Base-by-base conservation (phyloP, 495 filamentous ascomycete genomes). In the Aspergillus biplanus region DNA sequence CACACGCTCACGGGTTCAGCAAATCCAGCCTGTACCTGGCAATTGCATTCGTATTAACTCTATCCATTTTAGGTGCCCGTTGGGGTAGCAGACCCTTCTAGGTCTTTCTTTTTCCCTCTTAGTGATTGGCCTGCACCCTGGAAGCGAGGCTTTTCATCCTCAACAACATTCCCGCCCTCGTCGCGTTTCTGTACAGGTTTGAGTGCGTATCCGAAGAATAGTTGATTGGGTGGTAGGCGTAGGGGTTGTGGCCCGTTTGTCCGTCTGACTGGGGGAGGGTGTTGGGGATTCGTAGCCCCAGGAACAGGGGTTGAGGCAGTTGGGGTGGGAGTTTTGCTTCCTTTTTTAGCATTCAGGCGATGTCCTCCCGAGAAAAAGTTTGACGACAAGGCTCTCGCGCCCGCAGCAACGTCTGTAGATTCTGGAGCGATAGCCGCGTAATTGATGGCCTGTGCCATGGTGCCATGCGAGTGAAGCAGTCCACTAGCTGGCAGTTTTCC, bases 401-500 rank as follows among this genome's bases (percentile, higher is more conserved):
- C 86, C 7, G 83, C 73, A 0, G 83, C 82, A 13, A 85, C 86
- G 11, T 86, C 80, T 7, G 82, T 86, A 1, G 91, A 82, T 13
- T 87, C 87, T 0, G 95, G 95, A 0, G 92, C 90, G 66, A 99
- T 97, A n/a, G 93, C 86, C 47, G 91, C 86, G 73, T 98, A 99
- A 79, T 97, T 97, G 78, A 99, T 97, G 15, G 92, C 85, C 70
- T 96, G 92, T 3, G 96, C 93, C 95, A 99, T 99, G 33, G 89
- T 92, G 7, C 95, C 95, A 62, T 95, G 89, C 48, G 80, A 85
- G 69, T 96, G 90, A 61, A 97, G 70, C 42, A 89, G 73, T 8
- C 92, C 92, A 15, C 91, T 91, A 7, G 82, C 75, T 6, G 89
- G 88, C 7, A 90, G 65, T n/a, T 83, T 86, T 7, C 73, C 78